Base-by-base conservation (phyloP, 345 rosid species). In the Geranium brycei region DNA sequence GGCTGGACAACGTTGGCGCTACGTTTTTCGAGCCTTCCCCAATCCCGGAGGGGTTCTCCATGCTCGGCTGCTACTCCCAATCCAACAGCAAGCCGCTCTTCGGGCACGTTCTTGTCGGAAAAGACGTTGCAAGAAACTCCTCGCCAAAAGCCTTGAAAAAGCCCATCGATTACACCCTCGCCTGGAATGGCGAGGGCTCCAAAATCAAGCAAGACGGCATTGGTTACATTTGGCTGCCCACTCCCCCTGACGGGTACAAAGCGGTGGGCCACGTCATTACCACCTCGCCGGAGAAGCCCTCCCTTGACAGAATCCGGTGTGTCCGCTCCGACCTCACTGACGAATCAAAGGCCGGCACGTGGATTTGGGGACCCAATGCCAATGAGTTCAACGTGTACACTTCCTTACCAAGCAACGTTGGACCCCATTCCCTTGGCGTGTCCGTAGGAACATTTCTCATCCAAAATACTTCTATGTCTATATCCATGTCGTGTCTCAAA, bases 211-310 rank as follows among this genome's bases (percentile, higher is more conserved):
- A 66, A 59, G 75, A 71, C 16, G 70, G 53, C 3, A 57, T 51
- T 28, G 70, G 66, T 55, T 71, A 66, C 55, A 58, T 71, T 31
- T 71, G 75, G 75, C 31, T 62, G 40, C 70, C 75, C 2, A 32
- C 62, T 10, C 60, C 70, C n/a, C 70, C 75, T 14, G 67, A 66
- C 18, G 75, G 70, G 13, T 71, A 71, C 57, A 66, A 62, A 58
- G 70, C 70, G 23, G 75, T 66, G 19, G 75, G 75, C n/a, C 53
- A 57, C 6, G 70, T 71, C 17, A 59, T 71, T 12, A 71, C 75
- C 8, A 57, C 66, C 51, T 62, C 66, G 7, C 19, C 75, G 12
- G 62, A 28, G 60, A 71, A 71, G 63, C 75, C 75, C 17, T 51
- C 66, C 18, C 62, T 63, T 7, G 70, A 71, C 67, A 71, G 66